Evolutionary conservation across 2,329 filamentous ascomycete species (phyloP), one percentile per base, ranked within the genome.

Genomic region (Coleophoma eucalyptorum): DNA sequence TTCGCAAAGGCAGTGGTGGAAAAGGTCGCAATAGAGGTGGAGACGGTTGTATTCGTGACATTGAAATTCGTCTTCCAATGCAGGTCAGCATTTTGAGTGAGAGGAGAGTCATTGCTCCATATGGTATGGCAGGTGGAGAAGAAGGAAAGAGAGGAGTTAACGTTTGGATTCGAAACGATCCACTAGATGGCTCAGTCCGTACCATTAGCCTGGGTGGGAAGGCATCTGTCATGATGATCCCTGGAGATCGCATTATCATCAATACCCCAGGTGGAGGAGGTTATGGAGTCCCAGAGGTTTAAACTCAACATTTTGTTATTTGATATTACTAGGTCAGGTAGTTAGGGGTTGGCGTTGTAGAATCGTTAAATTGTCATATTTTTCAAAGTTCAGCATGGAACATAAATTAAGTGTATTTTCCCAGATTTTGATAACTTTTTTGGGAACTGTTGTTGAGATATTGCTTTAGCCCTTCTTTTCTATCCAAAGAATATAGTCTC

Each of bases 61-160:
- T 92, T 52, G 88, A 93, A 69, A 90, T 90, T 65, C 76, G 87
- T 4, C 81, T 86, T 35, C 84, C 86, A 0, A 78, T 92, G 8
- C 84, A 90, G 66, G 86, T 87, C 31, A 86, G 81, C 3, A 92
- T 94, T 31, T 71, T 93, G n/a, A 86, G 81, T 5, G 89, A 94
- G 67, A 68, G 89, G 15, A 72, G 89, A 31, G 86, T 91, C 0
- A 83, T 87, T 56, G 76, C 80, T 42, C 89, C 89, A 2, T 96
- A 90, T 57, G 91, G 91, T 0, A 75, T 96, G 55, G 84, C 84
- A 18, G 91, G 91, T 1, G 92, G 92, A 4, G 85, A 83, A 48
- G 86, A 90, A 52, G 92, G 83, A 0, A 71, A 81, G 58, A 84
- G 86, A 46, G 92, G 92, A 0, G 71, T 90, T 55, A 97, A 96